These are phyloP conservation scores for Pseudoturritis turrita DNA, from an alignment of 345 rosid species.

Conservation along the genomic window DNA sequence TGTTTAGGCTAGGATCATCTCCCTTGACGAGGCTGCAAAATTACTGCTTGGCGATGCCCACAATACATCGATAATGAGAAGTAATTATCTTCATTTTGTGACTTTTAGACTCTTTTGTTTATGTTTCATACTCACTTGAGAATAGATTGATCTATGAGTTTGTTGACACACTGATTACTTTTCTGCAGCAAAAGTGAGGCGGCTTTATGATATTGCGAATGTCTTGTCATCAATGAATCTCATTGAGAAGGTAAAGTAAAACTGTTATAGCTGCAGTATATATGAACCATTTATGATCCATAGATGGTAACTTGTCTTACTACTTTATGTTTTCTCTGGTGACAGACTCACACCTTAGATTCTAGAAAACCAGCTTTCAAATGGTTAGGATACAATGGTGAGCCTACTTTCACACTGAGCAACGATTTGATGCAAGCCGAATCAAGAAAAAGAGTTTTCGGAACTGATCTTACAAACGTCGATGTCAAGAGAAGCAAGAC, in stretches of 20 bases:
- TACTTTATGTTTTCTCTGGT: neutral
- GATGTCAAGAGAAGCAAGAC: constrained; percentile 42
- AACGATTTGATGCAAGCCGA: constrained; percentile 31
- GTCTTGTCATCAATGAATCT: constrained; percentile 83
- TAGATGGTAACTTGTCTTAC: neutral
- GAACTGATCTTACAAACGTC: constrained; percentile 68
- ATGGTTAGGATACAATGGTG: constrained; percentile 71
- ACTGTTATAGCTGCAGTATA: neutral
- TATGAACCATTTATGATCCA: neutral
- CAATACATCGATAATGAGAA: constrained; percentile 69
- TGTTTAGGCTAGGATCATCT: constrained; percentile 55
- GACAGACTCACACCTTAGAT: constrained; percentile 78
- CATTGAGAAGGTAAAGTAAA: constrained; percentile 68
- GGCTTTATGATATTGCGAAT: constrained; percentile 85
- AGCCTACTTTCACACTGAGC: constrained; percentile 34
- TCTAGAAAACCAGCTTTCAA: constrained; percentile 81
- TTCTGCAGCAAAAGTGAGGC: constrained; percentile 82
- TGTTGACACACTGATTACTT: neutral
- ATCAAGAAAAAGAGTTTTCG: constrained; percentile 64
- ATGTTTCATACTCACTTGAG: neutral
- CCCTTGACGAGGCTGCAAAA: constrained; percentile 81
- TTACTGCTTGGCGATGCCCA: constrained; percentile 74
- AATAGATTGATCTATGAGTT: neutral
- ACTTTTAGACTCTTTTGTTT: neutral
- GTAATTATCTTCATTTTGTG: constrained; percentile 34